Conservation (phyloP, 2,329 filamentous ascomycete species). For the Epichloe uncinata region DNA sequence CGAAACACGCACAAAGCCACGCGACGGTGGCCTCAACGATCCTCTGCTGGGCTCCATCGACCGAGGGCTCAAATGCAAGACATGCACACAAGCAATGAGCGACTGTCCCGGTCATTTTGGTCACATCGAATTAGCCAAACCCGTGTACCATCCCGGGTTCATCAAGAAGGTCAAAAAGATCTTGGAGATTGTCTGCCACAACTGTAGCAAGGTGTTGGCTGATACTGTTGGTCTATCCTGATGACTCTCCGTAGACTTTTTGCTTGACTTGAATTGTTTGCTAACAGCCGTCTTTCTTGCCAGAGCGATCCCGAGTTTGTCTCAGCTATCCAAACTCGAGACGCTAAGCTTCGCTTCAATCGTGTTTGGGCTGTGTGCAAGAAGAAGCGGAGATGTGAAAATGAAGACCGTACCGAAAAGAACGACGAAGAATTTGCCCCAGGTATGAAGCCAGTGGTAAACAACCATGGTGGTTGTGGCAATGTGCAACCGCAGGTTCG, state of each 20-base stretch:
- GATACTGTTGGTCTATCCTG: constrained; percentile 78
- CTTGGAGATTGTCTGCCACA: constrained; percentile 96
- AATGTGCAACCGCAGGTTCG: constrained; percentile 82
- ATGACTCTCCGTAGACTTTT: constrained; percentile 40
- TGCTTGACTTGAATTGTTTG: constrained; percentile 33
- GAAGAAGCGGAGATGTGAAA: constrained; percentile 72
- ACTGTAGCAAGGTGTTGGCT: constrained; percentile 93
- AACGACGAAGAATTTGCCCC: constrained; percentile 56
- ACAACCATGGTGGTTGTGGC: constrained; percentile 79
- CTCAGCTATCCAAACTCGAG: constrained; percentile 69
- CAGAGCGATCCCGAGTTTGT: constrained; percentile 76
- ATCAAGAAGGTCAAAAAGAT: constrained; percentile 99
- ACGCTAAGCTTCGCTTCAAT: constrained; percentile 90
- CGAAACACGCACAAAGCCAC: constrained; percentile 80
- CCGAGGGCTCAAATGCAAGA: constrained; percentile 87
- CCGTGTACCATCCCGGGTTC: constrained; percentile 90
- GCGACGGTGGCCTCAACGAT: constrained; percentile 86
- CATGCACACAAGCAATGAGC: constrained; percentile 88
- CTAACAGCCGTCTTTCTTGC: constrained; percentile 39
- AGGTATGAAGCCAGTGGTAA: constrained; percentile 36
- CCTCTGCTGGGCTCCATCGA: constrained; percentile 94
- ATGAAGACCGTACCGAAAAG: constrained; percentile 56
- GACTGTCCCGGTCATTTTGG: constrained; percentile 97
- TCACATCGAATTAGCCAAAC: constrained; percentile 93
- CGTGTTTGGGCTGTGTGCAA: constrained; percentile 87